Evolutionary conservation across 495 filamentous ascomycete genomes (phyloP).

Genomic region (Hypomontagnella monticulosa): DNA sequence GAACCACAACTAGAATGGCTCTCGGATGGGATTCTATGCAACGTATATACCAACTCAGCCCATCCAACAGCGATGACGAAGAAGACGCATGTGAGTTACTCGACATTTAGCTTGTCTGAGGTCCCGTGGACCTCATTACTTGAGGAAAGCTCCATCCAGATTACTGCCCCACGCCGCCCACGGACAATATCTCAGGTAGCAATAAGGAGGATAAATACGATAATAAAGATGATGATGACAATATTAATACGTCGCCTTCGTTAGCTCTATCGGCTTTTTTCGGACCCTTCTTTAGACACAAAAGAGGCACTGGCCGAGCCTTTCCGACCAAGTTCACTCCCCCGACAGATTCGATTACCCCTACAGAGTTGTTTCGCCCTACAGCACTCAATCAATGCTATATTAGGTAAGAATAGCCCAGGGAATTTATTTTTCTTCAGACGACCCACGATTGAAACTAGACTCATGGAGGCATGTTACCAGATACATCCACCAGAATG

Average conservation of each 20-base stretch:
- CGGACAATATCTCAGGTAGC: constrained; percentile 20
- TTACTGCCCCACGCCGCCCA: constrained; percentile 43
- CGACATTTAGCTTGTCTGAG: constrained; percentile 41
- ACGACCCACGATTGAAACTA: background rate
- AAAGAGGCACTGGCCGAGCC: constrained; percentile 42
- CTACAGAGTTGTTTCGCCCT: constrained; percentile 39
- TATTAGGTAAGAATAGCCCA: constrained; percentile 21
- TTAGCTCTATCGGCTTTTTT: too few relatives aligned
- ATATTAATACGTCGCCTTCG: too few relatives aligned
- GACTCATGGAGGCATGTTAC: constrained; percentile 7
- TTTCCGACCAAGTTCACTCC: constrained; percentile 46
- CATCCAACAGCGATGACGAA: constrained; percentile 36
- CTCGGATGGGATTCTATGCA: constrained; percentile 24
- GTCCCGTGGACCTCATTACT: constrained; percentile 35
- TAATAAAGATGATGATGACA: background rate
- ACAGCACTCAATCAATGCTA: constrained; percentile 1
- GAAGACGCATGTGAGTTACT: constrained; percentile 43
- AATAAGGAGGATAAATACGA: constrained; percentile 6
- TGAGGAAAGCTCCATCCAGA: constrained; percentile 41
- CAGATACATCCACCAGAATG: constrained; percentile 45
- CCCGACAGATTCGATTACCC: constrained; percentile 25
- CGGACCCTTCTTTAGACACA: too few relatives aligned
- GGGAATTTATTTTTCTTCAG: background rate
- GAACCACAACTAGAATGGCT: constrained; percentile 24
- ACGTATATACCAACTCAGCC: constrained; percentile 14